Evolutionary conservation across 208 protist genomes (phyloP).

Genomic region (Leishmania lainsoni): DNA sequence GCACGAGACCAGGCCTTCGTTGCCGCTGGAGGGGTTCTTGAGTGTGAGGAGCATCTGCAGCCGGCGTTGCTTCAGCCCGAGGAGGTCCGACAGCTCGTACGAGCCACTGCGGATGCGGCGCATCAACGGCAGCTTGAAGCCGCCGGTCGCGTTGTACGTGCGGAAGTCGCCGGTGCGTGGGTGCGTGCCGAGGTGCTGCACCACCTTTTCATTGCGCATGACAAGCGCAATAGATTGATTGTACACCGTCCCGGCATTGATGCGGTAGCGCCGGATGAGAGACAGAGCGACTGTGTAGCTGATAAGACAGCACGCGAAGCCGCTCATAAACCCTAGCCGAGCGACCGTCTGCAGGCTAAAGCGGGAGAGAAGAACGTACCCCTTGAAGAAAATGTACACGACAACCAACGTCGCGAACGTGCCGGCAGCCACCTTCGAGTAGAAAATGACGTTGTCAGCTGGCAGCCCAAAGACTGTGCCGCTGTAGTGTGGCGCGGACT

Average conservation of each 20-base stretch:
- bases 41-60: slow-evolving; percentile 91
- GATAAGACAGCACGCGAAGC: slow-evolving; percentile 71
- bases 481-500: slow-evolving; percentile 59
- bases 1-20: slow-evolving; percentile 81
- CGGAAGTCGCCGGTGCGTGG: slow-evolving; percentile 87
- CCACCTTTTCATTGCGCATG: slow-evolving; percentile 80
- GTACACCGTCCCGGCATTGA: slow-evolving; percentile 88
- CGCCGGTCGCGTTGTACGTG: slow-evolving; percentile 72
- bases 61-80: slow-evolving; percentile 76
- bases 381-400: slow-evolving; percentile 80
- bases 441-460: slow-evolving; percentile 81
- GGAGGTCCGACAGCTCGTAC: slow-evolving; percentile 82
- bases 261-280: slow-evolving; percentile 61
- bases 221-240: slow-evolving; percentile 90
- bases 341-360: slow-evolving; percentile 86
- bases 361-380: slow-evolving; percentile 66
- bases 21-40: slow-evolving; percentile 60
- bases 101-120: slow-evolving; percentile 85
- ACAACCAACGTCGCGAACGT: slow-evolving; percentile 35
- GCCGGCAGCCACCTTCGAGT: slow-evolving; percentile 63
- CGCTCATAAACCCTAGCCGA: slow-evolving; percentile 78
- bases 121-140: slow-evolving; percentile 82
- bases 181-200: slow-evolving; percentile 75
- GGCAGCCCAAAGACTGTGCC: slow-evolving; percentile 84
- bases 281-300: slow-evolving; percentile 60